Conservation (phyloP, 495 filamentous ascomycete species). For the Penicillium turbatum region DNA sequence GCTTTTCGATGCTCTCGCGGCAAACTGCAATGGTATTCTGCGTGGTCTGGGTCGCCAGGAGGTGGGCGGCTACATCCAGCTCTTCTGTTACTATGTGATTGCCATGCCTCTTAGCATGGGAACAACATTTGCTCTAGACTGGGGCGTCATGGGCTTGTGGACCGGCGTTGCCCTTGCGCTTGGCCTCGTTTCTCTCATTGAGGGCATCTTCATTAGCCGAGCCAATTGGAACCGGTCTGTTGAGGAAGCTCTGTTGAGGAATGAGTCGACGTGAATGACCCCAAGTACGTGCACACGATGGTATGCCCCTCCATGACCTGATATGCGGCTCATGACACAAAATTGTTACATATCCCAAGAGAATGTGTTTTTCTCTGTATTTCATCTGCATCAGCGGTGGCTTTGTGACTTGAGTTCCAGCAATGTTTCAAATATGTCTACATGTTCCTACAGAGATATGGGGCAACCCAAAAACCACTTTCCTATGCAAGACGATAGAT, state of each 20-base stretch:
- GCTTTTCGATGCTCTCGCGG: conserved; percentile 74
- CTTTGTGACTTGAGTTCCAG: neutral
- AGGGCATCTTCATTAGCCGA: conserved; percentile 60
- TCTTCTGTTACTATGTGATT: conserved; percentile 79
- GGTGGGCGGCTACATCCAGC: conserved; percentile 80
- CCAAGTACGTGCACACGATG: neutral
- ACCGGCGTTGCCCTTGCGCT: conserved; percentile 70
- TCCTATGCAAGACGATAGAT: conserved; percentile 14
- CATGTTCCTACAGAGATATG: neutral
- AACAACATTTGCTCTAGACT: conserved; percentile 64
- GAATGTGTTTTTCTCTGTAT: neutral
- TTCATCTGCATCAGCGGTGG: neutral
- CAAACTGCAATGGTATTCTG: conserved; percentile 76
- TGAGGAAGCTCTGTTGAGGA: conserved; percentile 66
- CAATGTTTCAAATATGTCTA: neutral
- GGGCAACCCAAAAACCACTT: too few relatives aligned
- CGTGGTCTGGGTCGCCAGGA: conserved; percentile 81
- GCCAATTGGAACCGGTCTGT: conserved; percentile 72
- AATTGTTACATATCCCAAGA: neutral
- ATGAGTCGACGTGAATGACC: conserved; percentile 49
- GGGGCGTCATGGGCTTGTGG: conserved; percentile 78
- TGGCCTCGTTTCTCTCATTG: conserved; percentile 57
- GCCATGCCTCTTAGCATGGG: conserved; percentile 81
- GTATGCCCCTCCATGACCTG: neutral
- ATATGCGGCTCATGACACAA: neutral